A percentile compares a stretch with the other conserved stretches of the same genome.
Conservation (phyloP, 768 basidiomycete genomes). For the Phylloporus sp. region DNA sequence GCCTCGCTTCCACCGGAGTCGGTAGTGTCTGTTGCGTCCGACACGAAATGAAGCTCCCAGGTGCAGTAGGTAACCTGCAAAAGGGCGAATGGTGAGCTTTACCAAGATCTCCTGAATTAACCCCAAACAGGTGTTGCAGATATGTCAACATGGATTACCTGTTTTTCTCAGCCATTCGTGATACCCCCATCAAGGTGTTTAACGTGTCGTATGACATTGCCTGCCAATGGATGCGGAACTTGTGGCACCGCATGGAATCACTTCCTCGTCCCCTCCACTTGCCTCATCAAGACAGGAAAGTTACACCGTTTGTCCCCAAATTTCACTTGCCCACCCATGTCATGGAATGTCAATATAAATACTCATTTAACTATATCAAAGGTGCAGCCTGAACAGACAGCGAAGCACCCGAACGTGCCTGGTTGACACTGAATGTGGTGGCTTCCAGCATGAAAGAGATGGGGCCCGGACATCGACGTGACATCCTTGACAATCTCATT, state of each 20-base stretch:
- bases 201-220: background rate
- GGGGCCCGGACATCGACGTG: conserved; percentile 30
- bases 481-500: conserved; percentile 36
- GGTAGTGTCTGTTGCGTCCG: background rate
- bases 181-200: background rate
- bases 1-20: background rate
- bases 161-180: background rate
- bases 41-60: background rate
- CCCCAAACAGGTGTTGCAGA: background rate
- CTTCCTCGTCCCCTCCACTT: background rate
- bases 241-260: background rate
- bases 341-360: conserved; percentile 25
- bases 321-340: conserved; percentile 38
- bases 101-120: background rate
- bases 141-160: conserved; percentile 2
- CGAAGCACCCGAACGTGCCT: conserved; percentile 35
- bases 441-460: conserved; percentile 35
- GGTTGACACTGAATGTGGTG: conserved; percentile 33
- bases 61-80: background rate
- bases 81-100: background rate
- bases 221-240: background rate
- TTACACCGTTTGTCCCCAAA: conserved; percentile 27
- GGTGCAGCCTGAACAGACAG: conserved; percentile 7
- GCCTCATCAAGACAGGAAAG: background rate
- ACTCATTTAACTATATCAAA: conserved; percentile 27